Evolutionary conservation across 306 rosid species (phyloP), one percentile per base, ranked within the genome.

Genomic region (Dalbergia oliveri): DNA sequence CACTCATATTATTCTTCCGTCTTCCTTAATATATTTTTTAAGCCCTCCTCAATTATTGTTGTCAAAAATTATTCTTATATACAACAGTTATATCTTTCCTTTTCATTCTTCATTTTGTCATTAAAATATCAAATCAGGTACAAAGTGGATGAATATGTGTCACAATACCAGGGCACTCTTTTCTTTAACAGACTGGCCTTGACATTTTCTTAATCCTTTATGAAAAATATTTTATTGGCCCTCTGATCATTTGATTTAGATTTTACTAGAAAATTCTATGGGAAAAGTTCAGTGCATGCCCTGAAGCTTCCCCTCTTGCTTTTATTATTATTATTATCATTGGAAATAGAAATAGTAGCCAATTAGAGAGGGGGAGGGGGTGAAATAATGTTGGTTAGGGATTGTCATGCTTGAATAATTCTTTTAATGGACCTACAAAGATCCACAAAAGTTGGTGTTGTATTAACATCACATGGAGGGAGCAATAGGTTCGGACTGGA

Each of bases 391-490:
- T 65, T 13, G 15, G 9, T 50, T 50, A 11, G 53, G 12, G 12
- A 47, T 47, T 47, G 14, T 9, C 21, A 21, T 37, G 11, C 13
- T 51, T 41, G 26, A 37, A 60, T 41, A 56, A 23, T 72, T 79
- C 11, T 51, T 5, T 47, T 62, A 41, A 57, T 72, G 76, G 50
- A 61, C 63, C 66, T 54, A 61, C 58, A 62, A 50, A 84, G 83
- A 66, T 88, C 81, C 73, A 39, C 49, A 76, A 86, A 73, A 73
- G 81, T 79, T 47, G 86, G 76, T 76, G 63, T 21, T 56, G 76
- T 83, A 77, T 66, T 76, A 83, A 49, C 47, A 81, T 62, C 88
- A 89, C 90, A 88, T 88, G 91, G 88, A 75, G 65, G 84, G 78
- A 62, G 59, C 67, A 71, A 53, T 81, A 45, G 23, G 70, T 39